Conservation (phyloP, 768 basidiomycete species). For the Lentinula edodes region DNA sequence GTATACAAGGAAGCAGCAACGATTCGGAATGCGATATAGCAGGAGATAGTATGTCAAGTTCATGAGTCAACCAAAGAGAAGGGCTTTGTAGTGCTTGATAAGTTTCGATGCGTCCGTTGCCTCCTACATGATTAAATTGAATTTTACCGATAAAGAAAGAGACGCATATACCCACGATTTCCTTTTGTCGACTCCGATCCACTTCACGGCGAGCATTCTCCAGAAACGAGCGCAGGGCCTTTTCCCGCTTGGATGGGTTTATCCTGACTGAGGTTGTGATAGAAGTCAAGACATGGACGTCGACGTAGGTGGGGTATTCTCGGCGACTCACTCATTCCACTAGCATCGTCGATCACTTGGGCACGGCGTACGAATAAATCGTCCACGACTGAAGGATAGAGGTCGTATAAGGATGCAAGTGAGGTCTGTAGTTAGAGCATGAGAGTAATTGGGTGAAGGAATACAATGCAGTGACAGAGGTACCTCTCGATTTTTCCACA, state of each 20-base stretch:
- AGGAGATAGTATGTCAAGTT: too few relatives aligned
- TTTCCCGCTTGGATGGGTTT: slow-evolving; percentile 20
- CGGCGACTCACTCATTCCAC: slow-evolving; percentile 28
- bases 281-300: too few relatives aligned
- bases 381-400: slow-evolving; percentile 23
- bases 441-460: not conserved
- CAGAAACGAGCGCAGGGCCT: slow-evolving; percentile 23
- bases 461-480: not conserved
- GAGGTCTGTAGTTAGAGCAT: slow-evolving; percentile 14
- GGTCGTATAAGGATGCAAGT: slow-evolving; percentile 15
- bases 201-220: slow-evolving; percentile 28
- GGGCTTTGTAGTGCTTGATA: slow-evolving; percentile 18
- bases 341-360: slow-evolving; percentile 26
- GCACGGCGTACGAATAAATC: slow-evolving; percentile 29
- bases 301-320: too few relatives aligned
- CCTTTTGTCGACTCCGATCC: slow-evolving; percentile 27
- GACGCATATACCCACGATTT: slow-evolving; percentile 23
- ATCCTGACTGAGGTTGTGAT: slow-evolving; percentile 18
- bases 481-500: slow-evolving; percentile 23
- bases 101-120: slow-evolving; percentile 18
- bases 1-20: too few relatives aligned
- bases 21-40: too few relatives aligned
- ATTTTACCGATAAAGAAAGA: not conserved
- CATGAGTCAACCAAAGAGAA: slow-evolving; percentile 10
- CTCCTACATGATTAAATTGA: slow-evolving; percentile 3